Evolutionary conservation across 208 protist species (phyloP).

Genomic region (Novymonas esmeraldas): DNA sequence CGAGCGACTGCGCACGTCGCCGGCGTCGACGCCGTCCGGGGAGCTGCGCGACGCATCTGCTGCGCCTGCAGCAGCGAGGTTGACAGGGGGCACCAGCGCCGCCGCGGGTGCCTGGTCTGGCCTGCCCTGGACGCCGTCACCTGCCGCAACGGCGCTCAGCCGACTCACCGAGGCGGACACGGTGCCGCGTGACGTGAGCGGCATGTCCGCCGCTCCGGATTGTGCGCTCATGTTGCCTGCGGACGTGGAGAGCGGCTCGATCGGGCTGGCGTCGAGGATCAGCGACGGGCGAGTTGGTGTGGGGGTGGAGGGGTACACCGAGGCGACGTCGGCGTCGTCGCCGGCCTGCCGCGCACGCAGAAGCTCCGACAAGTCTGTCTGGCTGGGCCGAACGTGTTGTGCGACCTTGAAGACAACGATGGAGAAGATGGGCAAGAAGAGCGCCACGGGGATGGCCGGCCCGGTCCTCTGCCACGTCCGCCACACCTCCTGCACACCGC

Average conservation of each 20-base stretch:
- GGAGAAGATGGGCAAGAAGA: slow-evolving; percentile 81
- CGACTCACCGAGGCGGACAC: slow-evolving; percentile 1
- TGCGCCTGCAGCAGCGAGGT: slow-evolving; percentile 10
- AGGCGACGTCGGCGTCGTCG: slow-evolving; percentile 15
- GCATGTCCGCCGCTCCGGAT: slow-evolving; percentile 10
- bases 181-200: slow-evolving; percentile 15
- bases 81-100: slow-evolving; percentile 13
- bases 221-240: slow-evolving; percentile 12
- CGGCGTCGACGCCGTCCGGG: slow-evolving; percentile 1
- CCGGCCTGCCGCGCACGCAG: slow-evolving; percentile 20
- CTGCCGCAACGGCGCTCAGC: background rate
- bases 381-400: slow-evolving; percentile 20
- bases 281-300: slow-evolving; percentile 12
- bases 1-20: slow-evolving; percentile 8
- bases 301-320: slow-evolving; percentile 14
- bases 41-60: slow-evolving; percentile 4
- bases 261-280: slow-evolving; percentile 27
- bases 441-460: slow-evolving; percentile 58
- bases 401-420: slow-evolving; percentile 45
- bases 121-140: background rate
- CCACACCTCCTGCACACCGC: slow-evolving; percentile 32
- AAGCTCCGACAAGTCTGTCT: slow-evolving; percentile 18
- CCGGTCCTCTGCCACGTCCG: slow-evolving; percentile 45
- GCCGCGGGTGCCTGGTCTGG: background rate
- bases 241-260: slow-evolving; percentile 6